Evolutionary conservation across 805 yeast genomes (phyloP).

Genomic region (Ogataea neopini): DNA sequence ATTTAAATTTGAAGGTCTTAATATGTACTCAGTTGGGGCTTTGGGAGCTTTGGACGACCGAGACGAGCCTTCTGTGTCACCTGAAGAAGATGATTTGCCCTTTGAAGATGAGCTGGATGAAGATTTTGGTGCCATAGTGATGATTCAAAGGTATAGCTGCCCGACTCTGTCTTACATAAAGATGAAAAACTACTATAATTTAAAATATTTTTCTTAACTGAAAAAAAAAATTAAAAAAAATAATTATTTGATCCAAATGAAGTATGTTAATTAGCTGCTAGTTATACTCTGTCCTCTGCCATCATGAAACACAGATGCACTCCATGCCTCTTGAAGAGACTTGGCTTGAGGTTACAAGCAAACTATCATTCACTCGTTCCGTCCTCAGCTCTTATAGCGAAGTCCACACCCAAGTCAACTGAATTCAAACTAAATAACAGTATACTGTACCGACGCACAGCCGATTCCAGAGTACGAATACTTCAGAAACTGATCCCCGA

Average conservation of each 20-base stretch:
- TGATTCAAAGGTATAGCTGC: neutral
- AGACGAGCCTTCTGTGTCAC: slow-evolving; percentile 9
- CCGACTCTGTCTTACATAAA: too few relatives aligned
- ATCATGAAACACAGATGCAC: neutral
- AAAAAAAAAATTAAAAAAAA: slow-evolving; percentile 1
- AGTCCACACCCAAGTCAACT: slow-evolving; percentile 4
- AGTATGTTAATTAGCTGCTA: too few relatives aligned
- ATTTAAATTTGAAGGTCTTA: slow-evolving; percentile 27
- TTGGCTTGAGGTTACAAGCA: too few relatives aligned
- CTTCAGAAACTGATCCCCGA: slow-evolving; percentile 26
- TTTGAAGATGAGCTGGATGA: slow-evolving; percentile 12
- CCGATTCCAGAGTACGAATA: slow-evolving; percentile 26
- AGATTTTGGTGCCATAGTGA: slow-evolving; percentile 30
- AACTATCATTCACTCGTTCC: slow-evolving; percentile 15
- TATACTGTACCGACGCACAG: slow-evolving; percentile 22
- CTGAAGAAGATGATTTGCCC: neutral
- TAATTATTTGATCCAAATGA: neutral
- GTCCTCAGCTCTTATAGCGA: slow-evolving; percentile 4
- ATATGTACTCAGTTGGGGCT: slow-evolving; percentile 31
- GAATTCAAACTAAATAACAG: slow-evolving; percentile 17
- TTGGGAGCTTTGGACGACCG: slow-evolving; percentile 21
- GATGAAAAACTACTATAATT: neutral
- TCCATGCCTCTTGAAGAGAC: neutral
- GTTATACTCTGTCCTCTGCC: too few relatives aligned
- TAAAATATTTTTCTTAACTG: neutral